Conservation (phyloP, 1,284 basidiomycete genomes). For the Ganoderma multipileum region DNA sequence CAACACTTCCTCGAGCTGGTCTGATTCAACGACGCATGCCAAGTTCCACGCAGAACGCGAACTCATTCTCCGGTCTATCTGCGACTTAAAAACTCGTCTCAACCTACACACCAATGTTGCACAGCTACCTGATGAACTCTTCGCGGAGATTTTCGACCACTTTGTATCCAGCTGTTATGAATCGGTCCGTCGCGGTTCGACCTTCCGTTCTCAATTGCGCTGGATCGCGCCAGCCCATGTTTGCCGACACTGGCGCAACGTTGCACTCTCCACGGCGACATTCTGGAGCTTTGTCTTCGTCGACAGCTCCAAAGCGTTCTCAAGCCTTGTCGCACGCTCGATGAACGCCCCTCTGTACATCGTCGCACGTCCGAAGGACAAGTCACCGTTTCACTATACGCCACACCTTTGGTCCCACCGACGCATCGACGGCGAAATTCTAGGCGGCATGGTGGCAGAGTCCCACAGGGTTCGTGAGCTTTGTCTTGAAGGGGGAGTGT, state of each 20-base stretch:
- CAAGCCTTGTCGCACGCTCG: background rate
- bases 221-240: background rate
- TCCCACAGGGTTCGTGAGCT: background rate
- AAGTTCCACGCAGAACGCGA: background rate
- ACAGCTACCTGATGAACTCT: constrained; percentile 11
- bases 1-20: too few relatives aligned
- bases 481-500: background rate
- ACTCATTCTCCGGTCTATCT: background rate
- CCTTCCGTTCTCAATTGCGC: background rate
- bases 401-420: background rate
- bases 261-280: background rate
- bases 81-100: constrained; percentile 3
- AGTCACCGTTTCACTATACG: background rate
- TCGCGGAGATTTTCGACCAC: constrained; percentile 10
- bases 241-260: background rate
- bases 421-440: background rate
- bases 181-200: background rate
- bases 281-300: constrained; percentile 1
- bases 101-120: constrained; percentile 9
- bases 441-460: background rate
- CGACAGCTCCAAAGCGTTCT: background rate
- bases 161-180: background rate
- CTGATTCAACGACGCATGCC: background rate
- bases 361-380: background rate
- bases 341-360: background rate